These are phyloP conservation scores for Leersia perrieri DNA, from an alignment of 176 grass and related monocot species.

Conservation along the genomic window DNA sequence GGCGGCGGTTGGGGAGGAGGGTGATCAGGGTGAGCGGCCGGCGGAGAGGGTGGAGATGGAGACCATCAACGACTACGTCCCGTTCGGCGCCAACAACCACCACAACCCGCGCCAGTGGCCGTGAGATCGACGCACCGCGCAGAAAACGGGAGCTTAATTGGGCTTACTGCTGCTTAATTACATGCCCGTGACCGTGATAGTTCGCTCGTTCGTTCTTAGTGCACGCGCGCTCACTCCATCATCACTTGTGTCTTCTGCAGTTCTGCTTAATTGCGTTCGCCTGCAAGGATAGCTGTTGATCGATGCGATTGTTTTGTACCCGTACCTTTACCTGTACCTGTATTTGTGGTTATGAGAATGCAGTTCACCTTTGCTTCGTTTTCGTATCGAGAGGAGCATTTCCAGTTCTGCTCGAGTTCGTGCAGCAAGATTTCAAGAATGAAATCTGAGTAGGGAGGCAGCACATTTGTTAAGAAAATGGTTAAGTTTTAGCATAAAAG, in stretches of 20 bases:
- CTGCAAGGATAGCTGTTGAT: too few species aligned
- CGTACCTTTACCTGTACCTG: too few species aligned
- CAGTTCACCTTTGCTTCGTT: not conserved
- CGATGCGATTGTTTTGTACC: too few species aligned
- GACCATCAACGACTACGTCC: conserved; percentile 11
- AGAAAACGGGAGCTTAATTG: too few species aligned
- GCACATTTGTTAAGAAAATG: too few species aligned
- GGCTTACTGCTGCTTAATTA: too few species aligned
- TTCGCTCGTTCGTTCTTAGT: not conserved
- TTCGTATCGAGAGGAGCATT: not conserved
- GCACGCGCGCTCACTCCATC: too few species aligned
- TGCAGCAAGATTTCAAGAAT: not conserved
- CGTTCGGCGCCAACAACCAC: not conserved
- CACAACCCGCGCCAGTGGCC: conserved; percentile 34
- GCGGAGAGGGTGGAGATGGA: conserved; percentile 31
- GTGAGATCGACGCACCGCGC: not conserved
- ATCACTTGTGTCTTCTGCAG: too few species aligned
- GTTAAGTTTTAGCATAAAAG: too few species aligned
- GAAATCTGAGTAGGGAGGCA: too few species aligned
- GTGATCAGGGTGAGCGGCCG: not conserved
- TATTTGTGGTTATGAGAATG: not conserved
- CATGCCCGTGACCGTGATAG: too few species aligned
- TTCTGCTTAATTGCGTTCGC: too few species aligned
- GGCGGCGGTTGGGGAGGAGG: not conserved
- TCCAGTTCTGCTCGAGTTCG: not conserved